Evolutionary conservation across 1,139 yeast species (phyloP).

Genomic region (Saccharomyces hybrid): DNA sequence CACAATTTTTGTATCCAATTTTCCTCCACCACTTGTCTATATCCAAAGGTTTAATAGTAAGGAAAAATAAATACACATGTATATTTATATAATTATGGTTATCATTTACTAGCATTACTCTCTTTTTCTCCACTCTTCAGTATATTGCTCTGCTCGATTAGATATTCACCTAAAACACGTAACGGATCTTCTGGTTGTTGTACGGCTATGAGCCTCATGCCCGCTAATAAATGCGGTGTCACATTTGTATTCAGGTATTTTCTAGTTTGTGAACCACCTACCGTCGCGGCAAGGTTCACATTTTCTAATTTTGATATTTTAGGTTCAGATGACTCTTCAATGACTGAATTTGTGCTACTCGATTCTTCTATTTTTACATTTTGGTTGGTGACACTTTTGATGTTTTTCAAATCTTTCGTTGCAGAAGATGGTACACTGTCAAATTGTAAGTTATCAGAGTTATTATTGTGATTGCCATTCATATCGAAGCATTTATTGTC

Average conservation of each 20-base stretch:
- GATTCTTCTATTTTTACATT: not conserved
- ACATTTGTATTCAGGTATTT: constrained; percentile 67
- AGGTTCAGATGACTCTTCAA: not conserved
- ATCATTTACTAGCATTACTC: not conserved
- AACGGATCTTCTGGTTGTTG: constrained; percentile 66
- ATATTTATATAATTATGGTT: constrained; percentile 1
- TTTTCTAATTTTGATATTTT: constrained; percentile 9
- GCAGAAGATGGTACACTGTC: not conserved
- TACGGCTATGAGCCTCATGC: constrained; percentile 53
- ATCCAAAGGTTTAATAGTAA: not conserved
- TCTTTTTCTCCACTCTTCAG: constrained; percentile 2
- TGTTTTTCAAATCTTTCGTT: not conserved
- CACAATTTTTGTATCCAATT: not conserved
- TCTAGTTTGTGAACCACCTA: constrained; percentile 79
- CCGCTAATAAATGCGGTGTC: constrained; percentile 59
- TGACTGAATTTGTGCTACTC: not conserved
- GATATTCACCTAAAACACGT: constrained; percentile 59
- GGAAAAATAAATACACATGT: not conserved
- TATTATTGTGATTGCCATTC: not conserved
- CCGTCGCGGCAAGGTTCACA: constrained; percentile 40
- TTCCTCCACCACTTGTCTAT: constrained; percentile 1
- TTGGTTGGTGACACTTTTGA: not conserved
- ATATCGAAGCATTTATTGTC: not conserved
- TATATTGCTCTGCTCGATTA: constrained; percentile 45
- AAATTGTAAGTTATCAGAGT: not conserved